Evolutionary conservation across 2,329 filamentous ascomycete species (phyloP), one percentile per base, ranked within the genome.

Genomic region (Colletotrichum sp.): DNA sequence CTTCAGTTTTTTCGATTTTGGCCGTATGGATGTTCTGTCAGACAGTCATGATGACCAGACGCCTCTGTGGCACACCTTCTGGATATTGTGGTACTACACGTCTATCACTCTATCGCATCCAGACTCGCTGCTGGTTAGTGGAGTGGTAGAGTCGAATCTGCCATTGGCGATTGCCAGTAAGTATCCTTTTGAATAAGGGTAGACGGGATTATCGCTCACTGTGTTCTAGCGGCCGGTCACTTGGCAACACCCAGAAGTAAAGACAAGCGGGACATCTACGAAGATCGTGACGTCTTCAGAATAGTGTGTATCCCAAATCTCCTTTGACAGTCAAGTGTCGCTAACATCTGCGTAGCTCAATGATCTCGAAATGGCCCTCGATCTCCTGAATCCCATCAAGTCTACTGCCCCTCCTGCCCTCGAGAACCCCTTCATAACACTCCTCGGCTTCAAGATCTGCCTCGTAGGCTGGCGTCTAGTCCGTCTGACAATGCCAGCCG

Each of bases 41-140:
- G 63, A 72, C 9, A 26, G 34, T 2, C 36, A 24, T 7, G 70
- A 72, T 10, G 70, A 72, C 28, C 70, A 72, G 15, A 72, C 70
- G 9, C 70, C 70, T 12, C n/a, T 72, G 12, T 72, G 70, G 70
- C 70, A 72, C 21, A 72, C 63, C 13, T 72, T 72, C 55, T 72
- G 70, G 70, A 69, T 72, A 3, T 16, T 72, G 4, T 72, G 70
- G 70, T 72, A 72, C 6, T 72, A 72, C 28, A 72, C 70, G 1
- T 72, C 70, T n/a, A 72, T 72, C 15, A 72, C 70, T 16, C 10
- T 72, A 5, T 72, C 70, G 1, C 70, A 72, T 15, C 70, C 70
- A 8, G 70, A 72, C 55, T 72, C 70, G 3, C 32, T 72, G 2
- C 36, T 72, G 3, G 70, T 72, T 6, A 72, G 63, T 13, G 70